Conservation (phyloP, 164 flowering plant genomes). For the Hamamelis virginiana region DNA sequence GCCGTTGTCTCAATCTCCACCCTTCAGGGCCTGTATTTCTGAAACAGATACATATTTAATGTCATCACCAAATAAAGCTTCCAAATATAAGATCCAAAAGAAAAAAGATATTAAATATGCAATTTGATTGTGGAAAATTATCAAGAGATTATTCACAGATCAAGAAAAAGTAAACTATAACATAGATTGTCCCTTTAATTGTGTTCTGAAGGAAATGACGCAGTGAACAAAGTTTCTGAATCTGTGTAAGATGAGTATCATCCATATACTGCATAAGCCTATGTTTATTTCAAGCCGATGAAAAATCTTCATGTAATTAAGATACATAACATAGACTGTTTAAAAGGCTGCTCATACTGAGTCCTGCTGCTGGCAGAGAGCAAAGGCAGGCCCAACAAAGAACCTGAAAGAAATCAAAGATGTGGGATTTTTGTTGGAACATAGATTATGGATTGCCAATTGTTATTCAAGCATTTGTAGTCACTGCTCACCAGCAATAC, state of each 20-base stretch:
- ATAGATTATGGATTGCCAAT: too few relatives aligned
- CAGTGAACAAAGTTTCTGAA: slow-evolving; percentile 15
- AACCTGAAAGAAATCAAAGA: too few relatives aligned
- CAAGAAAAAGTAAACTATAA: background rate
- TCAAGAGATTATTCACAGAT: background rate
- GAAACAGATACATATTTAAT: slow-evolving; percentile 9
- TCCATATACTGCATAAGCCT: background rate
- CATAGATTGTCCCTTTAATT: too few relatives aligned
- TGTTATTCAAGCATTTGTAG: too few relatives aligned
- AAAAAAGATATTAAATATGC: background rate
- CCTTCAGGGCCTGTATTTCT: slow-evolving; percentile 98
- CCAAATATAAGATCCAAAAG: too few relatives aligned
- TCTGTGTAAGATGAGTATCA: background rate
- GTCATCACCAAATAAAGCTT: slow-evolving; percentile 4
- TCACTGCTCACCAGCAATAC: too few relatives aligned
- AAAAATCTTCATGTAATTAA: background rate
- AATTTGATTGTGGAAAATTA: background rate
- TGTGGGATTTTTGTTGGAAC: too few relatives aligned
- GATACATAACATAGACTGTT: background rate
- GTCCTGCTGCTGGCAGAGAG: background rate
- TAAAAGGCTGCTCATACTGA: background rate
- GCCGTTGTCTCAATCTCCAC: slow-evolving; percentile 93
- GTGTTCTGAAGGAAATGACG: slow-evolving; percentile 22
- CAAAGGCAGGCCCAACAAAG: background rate
- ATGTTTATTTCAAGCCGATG: background rate